Base-by-base conservation (phyloP, 2,329 filamentous ascomycete genomes). In the Aspergillus sp. region DNA sequence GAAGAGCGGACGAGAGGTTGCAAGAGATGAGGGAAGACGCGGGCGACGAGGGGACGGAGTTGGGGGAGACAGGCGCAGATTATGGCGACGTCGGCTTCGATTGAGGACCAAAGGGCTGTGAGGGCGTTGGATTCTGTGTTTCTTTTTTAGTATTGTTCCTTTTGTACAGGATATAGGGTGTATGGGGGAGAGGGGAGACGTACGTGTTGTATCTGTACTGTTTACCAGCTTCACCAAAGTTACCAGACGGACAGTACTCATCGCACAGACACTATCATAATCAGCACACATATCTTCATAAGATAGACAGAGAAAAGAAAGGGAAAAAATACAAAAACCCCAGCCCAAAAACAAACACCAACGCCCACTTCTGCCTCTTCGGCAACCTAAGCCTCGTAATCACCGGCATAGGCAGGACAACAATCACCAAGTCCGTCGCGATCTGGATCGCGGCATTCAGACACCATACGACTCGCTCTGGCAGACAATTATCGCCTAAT, bases 1-100 rank as follows among this genome's bases (percentile, higher is more conserved):
- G 19, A 19, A 4, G 19, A 19, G 19, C 19, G 19, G 19, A 19
- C 19, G 19, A 19, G 19, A 19, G 19, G 19, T 19, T 19, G 45
- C 11, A 60, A 52, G 28, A 48, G 50, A 8, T 44, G 53, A 3
- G 61, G 58, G 40, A 57, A 60, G 33, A 57, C 29, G 6, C 51
- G 50, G 1, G 54, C 49, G 7, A 64, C 19, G 6, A 65, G 46
- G 0, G 61, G 61, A 7, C 57, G 50, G 1, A 64, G 45, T 1
- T 54, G 47, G 3, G 59, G 54, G 0, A 65, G 53, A 28, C 59
- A 60, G 28, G 61, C 51, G 48, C 62, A 64, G 37, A 64, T 55
- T 7, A 64, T 59, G 41, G 62, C 62, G 29, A 62, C 44, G 39
- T 59, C 60, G 32, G 47, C 40, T 51, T 64, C 62, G 11, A 63